Evolutionary conservation across 2,329 filamentous ascomycete genomes (phyloP), one percentile per base, ranked within the genome.

Genomic region (Penicillium vulpinum): DNA sequence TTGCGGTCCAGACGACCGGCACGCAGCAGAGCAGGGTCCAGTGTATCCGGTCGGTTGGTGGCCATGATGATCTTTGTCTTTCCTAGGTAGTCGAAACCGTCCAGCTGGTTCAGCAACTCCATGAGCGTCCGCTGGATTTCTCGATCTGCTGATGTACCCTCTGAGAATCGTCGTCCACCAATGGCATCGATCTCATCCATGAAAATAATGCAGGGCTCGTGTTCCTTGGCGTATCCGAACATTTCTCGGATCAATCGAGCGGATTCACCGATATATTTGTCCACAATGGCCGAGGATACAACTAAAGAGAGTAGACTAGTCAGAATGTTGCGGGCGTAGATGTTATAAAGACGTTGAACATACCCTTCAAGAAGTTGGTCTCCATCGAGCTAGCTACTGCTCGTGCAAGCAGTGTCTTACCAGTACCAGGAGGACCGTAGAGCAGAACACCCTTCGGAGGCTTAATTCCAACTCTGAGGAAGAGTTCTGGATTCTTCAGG

Each of bases 101-200:
- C 94, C 52, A 99, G 86, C 77, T 99, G 94, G 78, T 99, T 99
- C 61, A 99, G 88, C 54, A 99, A 84, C 77, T 99, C 94, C 94
- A 99, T 99, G 58, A 99, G 82, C 35, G 94, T 99, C 72, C 94
- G 88, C 79, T 99, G 94, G 67, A 99, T 99, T 77, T 99, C 94
- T 71, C 95, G 88, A 80, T 99, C 94, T 49, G 94, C 94, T 58
- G 92, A 96, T 50, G 94, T 99, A 66, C 95, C 94, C 76, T 99
- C 94, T 0, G 91, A 96, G 78, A 99, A 99, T 69, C 94, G 86
- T 69, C 95, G 87, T 62, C 95, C 95, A 75, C 94, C 94, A 71
- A 99, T 99, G 71, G 94, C 94, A 73, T 99, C 94, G 73, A 99
- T 99, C 79, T 99, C 94, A 82, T 99, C 95, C 94, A 99, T 99